A percentile compares a stretch with the other conserved stretches of the same genome.
Conservation (phyloP, 164 flowering plant species). For the Tetrastigma voinierianum region DNA sequence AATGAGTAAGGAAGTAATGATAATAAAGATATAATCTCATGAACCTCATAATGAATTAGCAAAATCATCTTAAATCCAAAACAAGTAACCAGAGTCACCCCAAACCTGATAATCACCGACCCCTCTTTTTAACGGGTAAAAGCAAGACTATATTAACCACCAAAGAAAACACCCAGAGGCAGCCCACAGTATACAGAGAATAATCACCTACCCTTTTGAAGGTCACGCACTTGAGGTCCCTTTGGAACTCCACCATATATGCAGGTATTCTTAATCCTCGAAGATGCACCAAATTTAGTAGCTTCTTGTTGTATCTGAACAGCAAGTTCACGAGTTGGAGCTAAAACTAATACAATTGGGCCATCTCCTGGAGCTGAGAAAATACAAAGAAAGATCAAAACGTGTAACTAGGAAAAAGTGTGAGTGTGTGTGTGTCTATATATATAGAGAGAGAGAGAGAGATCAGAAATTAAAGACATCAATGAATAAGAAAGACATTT, state of each 20-base stretch:
- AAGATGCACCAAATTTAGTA: conserved; percentile 95
- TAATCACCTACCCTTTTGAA: conserved; percentile 81
- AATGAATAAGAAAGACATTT: background rate
- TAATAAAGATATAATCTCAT: background rate
- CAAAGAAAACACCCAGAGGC: too few relatives aligned
- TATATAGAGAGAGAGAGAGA: background rate
- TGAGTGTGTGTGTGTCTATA: background rate
- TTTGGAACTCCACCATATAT: conserved; percentile 99
- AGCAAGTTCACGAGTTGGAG: conserved; percentile 99
- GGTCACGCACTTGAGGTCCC: conserved; percentile 99
- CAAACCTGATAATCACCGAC: conserved; percentile 43
- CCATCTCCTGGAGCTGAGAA: conserved; percentile 95
- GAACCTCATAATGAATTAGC: conserved; percentile 9
- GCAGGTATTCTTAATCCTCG: conserved; percentile 88
- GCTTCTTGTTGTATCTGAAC: conserved; percentile 99
- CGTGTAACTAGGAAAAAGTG: background rate
- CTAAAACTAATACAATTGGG: conserved; percentile 96
- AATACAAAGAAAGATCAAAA: conserved; percentile 12
- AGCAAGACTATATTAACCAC: too few relatives aligned
- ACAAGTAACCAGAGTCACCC: conserved; percentile 28
- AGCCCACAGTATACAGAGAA: too few relatives aligned
- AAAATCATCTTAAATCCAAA: conserved; percentile 14
- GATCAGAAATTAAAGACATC: background rate
- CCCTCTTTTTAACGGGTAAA: too few relatives aligned
- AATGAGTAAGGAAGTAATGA: background rate